Base-by-base conservation (phyloP, 345 rosid genomes). In the Linum tenue region DNA sequence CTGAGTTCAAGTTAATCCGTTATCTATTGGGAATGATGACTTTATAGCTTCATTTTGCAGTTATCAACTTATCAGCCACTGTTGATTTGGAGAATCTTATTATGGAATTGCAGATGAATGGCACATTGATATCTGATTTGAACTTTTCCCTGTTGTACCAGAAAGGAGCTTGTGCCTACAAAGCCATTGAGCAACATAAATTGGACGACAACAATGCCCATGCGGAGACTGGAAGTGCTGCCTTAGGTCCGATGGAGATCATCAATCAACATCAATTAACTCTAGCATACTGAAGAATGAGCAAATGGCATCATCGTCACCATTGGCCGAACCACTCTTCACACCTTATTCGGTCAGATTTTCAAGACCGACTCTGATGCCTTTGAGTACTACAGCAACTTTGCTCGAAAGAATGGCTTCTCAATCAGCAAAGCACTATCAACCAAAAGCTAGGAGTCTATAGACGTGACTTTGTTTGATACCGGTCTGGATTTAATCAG, bases 211-310 rank as follows among this genome's bases (percentile, higher is more conserved):
- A 66, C 96, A 92, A 64, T 92, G 98, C 69, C 90, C 92, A 2
- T 92, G 98, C 67, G 95, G 97, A 66, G 96, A 92, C 75, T 88
- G 97, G 97, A 92, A 92, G 65, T 92, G 98, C 62, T 90, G 79
- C 31, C 73, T 86, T 60, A 82, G 74, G 67, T 65, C 77, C 63
- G 92, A 90, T 48, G 89, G 89, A 69, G 90, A 89, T 65, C 83
- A 78, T 74, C 89, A 82, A 75, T 22, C 31, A 22, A 73, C 77
- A 56, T 70, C 79, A 5, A 64, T 75, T 40, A 81, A 59, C 73
- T 72, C 80, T 58, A 84, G 81, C 59, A 68, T 74, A 17, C 67
- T 80, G n/a, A 89, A 83, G 69, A 82, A 58, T 57, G 92, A 90
- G 73, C 69, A 78, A 71, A 62, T 82, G 55, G 60, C 83, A 57